Evolutionary conservation across 2,329 filamentous ascomycete genomes (phyloP).

Genomic region (Aspergillus sp.): DNA sequence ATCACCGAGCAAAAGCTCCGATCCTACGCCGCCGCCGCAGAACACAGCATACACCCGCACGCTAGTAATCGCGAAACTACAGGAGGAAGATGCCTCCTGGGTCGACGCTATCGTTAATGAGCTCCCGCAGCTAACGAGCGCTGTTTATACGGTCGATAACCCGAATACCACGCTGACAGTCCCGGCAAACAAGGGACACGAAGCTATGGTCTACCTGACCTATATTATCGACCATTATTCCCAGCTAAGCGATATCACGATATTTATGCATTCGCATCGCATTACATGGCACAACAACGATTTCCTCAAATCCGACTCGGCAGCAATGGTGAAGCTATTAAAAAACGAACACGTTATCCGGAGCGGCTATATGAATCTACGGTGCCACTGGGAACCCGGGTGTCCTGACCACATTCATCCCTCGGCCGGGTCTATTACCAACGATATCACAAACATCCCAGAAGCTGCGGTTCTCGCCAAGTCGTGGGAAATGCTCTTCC

Average conservation of each 20-base stretch:
- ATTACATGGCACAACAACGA: constrained; percentile 44
- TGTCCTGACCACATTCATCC: constrained; percentile 41
- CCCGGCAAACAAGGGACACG: constrained; percentile 43
- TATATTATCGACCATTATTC: constrained; percentile 49
- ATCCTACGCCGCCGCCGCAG: no score
- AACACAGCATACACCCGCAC: not conserved
- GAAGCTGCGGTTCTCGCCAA: constrained; percentile 19
- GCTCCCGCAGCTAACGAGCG: not conserved
- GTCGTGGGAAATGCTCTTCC: constrained; percentile 21
- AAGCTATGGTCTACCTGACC: constrained; percentile 46
- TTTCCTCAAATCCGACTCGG: constrained; percentile 34
- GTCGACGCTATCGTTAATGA: not conserved
- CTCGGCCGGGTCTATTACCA: constrained; percentile 2
- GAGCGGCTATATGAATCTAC: constrained; percentile 42
- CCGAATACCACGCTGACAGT: constrained; percentile 31
- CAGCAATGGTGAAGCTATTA: constrained; percentile 33
- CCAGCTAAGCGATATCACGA: constrained; percentile 39
- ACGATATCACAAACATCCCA: constrained; percentile 15
- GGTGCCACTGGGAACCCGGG: constrained; percentile 43
- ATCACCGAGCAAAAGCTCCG: no score
- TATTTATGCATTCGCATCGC: constrained; percentile 44
- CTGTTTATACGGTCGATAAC: constrained; percentile 39
- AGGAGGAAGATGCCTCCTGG: not conserved
- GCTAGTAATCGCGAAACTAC: not conserved
- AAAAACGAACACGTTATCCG: constrained; percentile 33